phyloP scores from a whole-genome alignment of 257 asterid genomes.

The Scutellaria minor region DNA sequence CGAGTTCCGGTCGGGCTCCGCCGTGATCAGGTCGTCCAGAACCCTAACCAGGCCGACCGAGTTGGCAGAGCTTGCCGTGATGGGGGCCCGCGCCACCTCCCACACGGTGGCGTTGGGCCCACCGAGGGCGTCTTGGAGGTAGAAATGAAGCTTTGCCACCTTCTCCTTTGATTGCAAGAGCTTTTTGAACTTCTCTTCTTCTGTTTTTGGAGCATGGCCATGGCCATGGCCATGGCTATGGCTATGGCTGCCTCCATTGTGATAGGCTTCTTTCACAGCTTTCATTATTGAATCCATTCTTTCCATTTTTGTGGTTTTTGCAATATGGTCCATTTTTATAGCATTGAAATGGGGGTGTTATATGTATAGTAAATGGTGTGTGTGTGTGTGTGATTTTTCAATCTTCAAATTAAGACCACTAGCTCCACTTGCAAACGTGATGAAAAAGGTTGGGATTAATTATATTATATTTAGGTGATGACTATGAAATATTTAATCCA shows the following conservation, averaged over 20 bases:
- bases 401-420: too few relatives aligned
- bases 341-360: neutral
- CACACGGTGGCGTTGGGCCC: conserved; percentile 40
- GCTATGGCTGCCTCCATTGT: neutral
- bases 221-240: neutral
- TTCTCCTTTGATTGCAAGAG: conserved; percentile 32
- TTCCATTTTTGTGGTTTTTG: neutral
- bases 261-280: conserved; percentile 3
- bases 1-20: conserved; percentile 21
- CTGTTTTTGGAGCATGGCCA: neutral
- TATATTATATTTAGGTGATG: too few relatives aligned
- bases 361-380: neutral
- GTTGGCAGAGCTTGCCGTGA: conserved; percentile 28
- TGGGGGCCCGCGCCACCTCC: conserved; percentile 39
- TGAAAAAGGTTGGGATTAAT: too few relatives aligned
- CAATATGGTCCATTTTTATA: neutral
- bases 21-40: conserved; percentile 37
- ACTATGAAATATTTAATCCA: too few relatives aligned
- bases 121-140: conserved; percentile 39
- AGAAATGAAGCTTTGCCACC: conserved; percentile 37
- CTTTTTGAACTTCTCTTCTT: conserved; percentile 20
- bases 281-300: conserved; percentile 6
- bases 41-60: conserved; percentile 41
- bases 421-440: too few relatives aligned
- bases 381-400: too few relatives aligned